Evolutionary conservation across 768 basidiomycete species (phyloP), one percentile per base, ranked within the genome.

Genomic region (Podaxis sp.): DNA sequence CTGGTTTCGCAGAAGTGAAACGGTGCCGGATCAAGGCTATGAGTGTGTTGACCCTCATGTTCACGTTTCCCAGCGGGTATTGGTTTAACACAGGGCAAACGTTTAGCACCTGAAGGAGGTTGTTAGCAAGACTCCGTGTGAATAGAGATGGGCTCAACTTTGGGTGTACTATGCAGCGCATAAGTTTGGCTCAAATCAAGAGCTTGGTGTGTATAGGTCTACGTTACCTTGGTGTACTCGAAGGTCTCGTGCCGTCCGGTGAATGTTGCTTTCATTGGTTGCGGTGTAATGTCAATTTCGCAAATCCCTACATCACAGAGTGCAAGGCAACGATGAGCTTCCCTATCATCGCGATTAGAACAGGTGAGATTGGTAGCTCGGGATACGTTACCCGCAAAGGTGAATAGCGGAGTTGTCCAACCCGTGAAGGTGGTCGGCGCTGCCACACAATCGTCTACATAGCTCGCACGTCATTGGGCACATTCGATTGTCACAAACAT

Each of bases 141-240:
- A 46, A 1, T 40, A 12, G 30, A 22, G 6, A 52, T 20, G n/a
- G 22, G 60, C 44, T 8, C 20, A 58, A 84, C 83, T 82, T 76
- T 86, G 86, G 2, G 80, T 76, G 67, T 85, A 86, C 85, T 86
- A 49, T 12, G 54, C 30, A 20, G 37, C 15, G 41, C 37, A 24
- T 60, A 33, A 33, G 10, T 6, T 33, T 33, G 8, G 33, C 33
- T 33, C 33, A 33, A 33, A 33, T 33, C 8, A 33, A 2, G 8
- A 2, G 2, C 33, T 33, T 33, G 33, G 33, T 10, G 3, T 33
- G 33, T 6, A 33, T 33, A 33, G 33, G 3, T 33, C n/a, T n/a
- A n/a, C n/a, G n/a, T 28, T 56, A 84, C 87, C 77, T 87, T 88
- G 0, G 87, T 88, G 56, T 85, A 88, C 67, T 84, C 81, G 66